phyloP scores from a whole-genome alignment of 805 yeast genomes.

The Schwanniomyces occidentalis region DNA sequence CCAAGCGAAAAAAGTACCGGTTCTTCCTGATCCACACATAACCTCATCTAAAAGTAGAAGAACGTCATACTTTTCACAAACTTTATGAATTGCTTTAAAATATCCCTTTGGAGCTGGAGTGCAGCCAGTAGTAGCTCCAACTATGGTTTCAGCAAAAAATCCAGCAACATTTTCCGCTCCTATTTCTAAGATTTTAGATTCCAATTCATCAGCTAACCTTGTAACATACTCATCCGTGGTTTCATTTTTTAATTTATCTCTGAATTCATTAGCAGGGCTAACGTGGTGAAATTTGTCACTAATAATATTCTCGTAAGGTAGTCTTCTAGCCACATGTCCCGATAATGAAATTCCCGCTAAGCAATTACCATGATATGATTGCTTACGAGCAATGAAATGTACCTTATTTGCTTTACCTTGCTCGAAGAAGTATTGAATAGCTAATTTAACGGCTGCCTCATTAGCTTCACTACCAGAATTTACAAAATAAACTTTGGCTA shows the following conservation, averaged over 20 bases:
- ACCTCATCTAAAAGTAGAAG: slow-evolving; percentile 54
- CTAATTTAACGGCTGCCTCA: slow-evolving; percentile 33
- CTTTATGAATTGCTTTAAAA: slow-evolving; percentile 43
- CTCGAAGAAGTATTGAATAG: slow-evolving; percentile 30
- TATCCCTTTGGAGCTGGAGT: slow-evolving; percentile 35
- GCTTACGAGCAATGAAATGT: slow-evolving; percentile 44
- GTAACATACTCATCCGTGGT: slow-evolving; percentile 40
- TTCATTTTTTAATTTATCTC: slow-evolving; percentile 28
- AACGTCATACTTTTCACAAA: slow-evolving; percentile 54
- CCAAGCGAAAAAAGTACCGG: slow-evolving; percentile 50
- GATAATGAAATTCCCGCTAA: slow-evolving; percentile 46
- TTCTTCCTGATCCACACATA: slow-evolving; percentile 58
- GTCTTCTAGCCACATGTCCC: slow-evolving; percentile 32
- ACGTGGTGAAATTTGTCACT: slow-evolving; percentile 21
- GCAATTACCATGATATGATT: slow-evolving; percentile 52
- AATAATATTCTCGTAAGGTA: slow-evolving; percentile 27
- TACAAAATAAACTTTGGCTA: slow-evolving; percentile 45
- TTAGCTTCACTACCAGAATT: slow-evolving; percentile 62
- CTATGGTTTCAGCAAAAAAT: slow-evolving; percentile 46
- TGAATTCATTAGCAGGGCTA: slow-evolving; percentile 32
- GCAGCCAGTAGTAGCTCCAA: slow-evolving; percentile 47
- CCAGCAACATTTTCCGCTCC: slow-evolving; percentile 47
- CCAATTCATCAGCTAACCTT: slow-evolving; percentile 40
- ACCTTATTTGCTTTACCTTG: slow-evolving; percentile 40
- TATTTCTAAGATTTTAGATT: slow-evolving; percentile 38